Percentiles rank a stretch among this genome's conserved stretches.
phyloP scores from a whole-genome alignment of 179 eudicot genomes.

The Nepenthes alata region DNA sequence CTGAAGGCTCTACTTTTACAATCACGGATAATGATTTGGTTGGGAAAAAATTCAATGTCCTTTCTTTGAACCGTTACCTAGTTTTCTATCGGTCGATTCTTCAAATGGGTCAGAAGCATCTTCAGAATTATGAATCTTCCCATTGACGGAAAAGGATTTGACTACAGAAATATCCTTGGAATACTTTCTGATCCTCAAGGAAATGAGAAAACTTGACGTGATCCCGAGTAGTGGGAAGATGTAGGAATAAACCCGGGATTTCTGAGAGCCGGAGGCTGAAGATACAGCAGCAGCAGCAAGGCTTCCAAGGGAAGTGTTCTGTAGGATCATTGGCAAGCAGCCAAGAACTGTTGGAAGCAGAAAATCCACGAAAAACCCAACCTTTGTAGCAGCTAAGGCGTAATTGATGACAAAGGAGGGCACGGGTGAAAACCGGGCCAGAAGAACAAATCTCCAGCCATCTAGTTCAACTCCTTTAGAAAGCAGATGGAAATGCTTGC shows the following conservation, averaged over 20 bases:
- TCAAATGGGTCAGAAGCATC: constrained; percentile 11
- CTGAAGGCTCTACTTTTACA: too few relatives aligned
- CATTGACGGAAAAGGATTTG: constrained; percentile 18
- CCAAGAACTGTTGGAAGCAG: constrained; percentile 70
- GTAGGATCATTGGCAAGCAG: constrained; percentile 91
- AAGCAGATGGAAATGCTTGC: constrained; percentile 56
- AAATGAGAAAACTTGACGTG: constrained; percentile 54
- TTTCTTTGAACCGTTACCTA: constrained; percentile 14
- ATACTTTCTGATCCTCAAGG: constrained; percentile 61
- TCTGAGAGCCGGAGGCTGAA: constrained; percentile 54
- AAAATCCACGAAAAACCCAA: constrained; percentile 57
- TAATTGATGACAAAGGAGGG: constrained; percentile 84
- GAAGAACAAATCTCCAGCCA: constrained; percentile 87
- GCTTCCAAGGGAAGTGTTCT: constrained; percentile 87
- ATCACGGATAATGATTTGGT: too few relatives aligned
- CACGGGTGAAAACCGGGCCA: constrained; percentile 87
- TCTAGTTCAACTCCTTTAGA: constrained; percentile 71
- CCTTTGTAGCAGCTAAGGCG: constrained; percentile 69
- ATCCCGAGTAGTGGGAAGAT: constrained; percentile 71
- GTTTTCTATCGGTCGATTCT: constrained; percentile 6
- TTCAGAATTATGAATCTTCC: constrained; percentile 10
- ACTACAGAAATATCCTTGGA: constrained; percentile 26
- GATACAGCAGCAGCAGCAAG: constrained; percentile 86
- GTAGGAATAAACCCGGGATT: constrained; percentile 57
- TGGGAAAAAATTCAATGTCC: constrained; percentile 7